These are phyloP conservation scores for Gossypium herbaceum DNA, from an alignment of 345 rosid genomes.

Conservation along the genomic window DNA sequence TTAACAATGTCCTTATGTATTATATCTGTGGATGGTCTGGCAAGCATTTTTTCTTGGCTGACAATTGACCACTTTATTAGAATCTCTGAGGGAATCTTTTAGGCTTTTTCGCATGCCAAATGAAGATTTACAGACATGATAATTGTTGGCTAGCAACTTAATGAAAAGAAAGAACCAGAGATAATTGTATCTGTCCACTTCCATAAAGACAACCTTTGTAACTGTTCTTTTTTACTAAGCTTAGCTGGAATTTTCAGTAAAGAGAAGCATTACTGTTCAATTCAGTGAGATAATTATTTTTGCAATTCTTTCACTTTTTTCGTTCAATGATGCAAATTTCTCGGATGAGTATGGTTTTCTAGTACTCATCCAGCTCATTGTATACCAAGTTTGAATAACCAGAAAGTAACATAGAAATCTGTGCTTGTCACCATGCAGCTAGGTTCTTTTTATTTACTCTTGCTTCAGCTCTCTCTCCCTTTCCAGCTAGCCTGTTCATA, in stretches of 20 bases:
- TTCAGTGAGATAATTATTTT: slow-evolving; percentile 16
- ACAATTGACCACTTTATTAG: slow-evolving; percentile 19
- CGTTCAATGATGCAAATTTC: not conserved
- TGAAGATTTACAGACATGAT: slow-evolving; percentile 13
- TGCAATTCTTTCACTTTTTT: too few species aligned
- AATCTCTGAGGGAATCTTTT: slow-evolving; percentile 29
- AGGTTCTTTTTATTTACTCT: not conserved
- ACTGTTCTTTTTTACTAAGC: slow-evolving; percentile 9
- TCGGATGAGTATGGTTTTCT: slow-evolving; percentile 7
- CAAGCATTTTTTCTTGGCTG: slow-evolving; percentile 6
- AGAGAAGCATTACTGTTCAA: slow-evolving; percentile 24
- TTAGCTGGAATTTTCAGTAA: slow-evolving; percentile 30
- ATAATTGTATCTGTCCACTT: slow-evolving; percentile 28
- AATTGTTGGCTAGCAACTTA: not conserved
- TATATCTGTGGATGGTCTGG: slow-evolving; percentile 19
- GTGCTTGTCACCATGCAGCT: slow-evolving; percentile 13
- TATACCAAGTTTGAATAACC: slow-evolving; percentile 21
- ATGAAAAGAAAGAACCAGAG: slow-evolving; percentile 1
- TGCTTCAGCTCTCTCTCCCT: slow-evolving; percentile 8
- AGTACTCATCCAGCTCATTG: slow-evolving; percentile 23
- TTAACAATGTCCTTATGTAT: not conserved
- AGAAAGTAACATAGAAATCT: slow-evolving; percentile 21
- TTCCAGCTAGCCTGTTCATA: not conserved
- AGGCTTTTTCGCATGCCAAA: slow-evolving; percentile 27
- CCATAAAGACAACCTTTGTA: slow-evolving; percentile 23